Conservation (phyloP, 331 rosid species). For the Quercus phellos region DNA sequence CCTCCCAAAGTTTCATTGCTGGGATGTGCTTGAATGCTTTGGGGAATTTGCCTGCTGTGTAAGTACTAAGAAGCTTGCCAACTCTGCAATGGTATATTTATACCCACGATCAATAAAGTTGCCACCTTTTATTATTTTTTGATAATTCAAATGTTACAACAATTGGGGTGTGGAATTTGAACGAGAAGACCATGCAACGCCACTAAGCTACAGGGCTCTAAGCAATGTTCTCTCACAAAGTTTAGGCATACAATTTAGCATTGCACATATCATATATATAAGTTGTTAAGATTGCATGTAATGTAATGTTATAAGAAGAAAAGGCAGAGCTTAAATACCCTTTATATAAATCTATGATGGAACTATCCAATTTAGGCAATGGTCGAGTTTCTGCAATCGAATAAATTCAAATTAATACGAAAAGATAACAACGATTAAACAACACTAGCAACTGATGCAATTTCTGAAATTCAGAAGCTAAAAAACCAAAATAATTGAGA, state of each 20-base stretch:
- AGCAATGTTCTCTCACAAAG: neutral
- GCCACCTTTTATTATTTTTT: no score
- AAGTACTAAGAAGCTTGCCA: constrained; percentile 57
- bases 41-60: constrained; percentile 71
- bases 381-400: constrained; percentile 55
- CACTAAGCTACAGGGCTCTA: no score
- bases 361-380: constrained; percentile 56
- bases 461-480: neutral
- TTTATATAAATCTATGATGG: constrained; percentile 59
- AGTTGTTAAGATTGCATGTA: neutral
- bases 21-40: constrained; percentile 74
- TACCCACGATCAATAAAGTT: no score
- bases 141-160: no score
- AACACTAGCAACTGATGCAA: neutral
- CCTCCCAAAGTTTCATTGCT: constrained; percentile 68
- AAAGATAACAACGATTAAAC: neutral
- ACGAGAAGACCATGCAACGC: no score
- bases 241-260: neutral
- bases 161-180: no score
- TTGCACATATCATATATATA: neutral
- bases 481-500: neutral
- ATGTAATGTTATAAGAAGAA: neutral
- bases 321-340: constrained; percentile 38
- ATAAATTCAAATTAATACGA: neutral
- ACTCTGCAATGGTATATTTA: constrained; percentile 39